Base-by-base conservation (phyloP, 2,329 filamentous ascomycete genomes). In the Botrytis elliptica region DNA sequence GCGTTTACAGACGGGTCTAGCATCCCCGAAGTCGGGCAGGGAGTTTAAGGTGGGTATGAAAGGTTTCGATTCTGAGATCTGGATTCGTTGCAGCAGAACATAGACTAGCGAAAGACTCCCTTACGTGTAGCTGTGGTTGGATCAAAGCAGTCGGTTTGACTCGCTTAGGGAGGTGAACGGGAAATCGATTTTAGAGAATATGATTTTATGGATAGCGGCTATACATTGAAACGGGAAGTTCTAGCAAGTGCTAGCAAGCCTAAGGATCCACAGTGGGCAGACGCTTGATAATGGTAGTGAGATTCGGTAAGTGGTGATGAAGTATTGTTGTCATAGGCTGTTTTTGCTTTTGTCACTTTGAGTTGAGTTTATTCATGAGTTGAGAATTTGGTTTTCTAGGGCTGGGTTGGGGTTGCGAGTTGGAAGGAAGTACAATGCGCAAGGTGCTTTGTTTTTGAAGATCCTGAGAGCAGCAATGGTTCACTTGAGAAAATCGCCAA, bases 1-100 rank as follows among this genome's bases (percentile, higher is more conserved):
- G 2, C 1, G 12, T n/a, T 55, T 8, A 55, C 12, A 3, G 25
- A 7, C 4, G 2, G 2, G 29, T 7, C 16, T 8, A n/a, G 5
- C 52, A 4, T 55, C 4, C 5, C 6, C 52, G 14, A 55, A 55
- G n/a, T 55, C 6, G 52, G n/a, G 52, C n/a, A 55, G 18, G 29
- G 52, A 16, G 25, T 16, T 55, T 29, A 20, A 46, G 44, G 44
- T 6, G 5, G 12, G 25, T 29, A 55, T n/a, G 1, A 18, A 55
- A 18, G 49, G 12, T 29, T 29, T 55, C 0, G 6, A 16, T 0
- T n/a, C 4, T 16, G 25, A 55, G 25, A 55, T 14, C 52, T 55
- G 25, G 25, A 5, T 16, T 55, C 12, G 5, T 55, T n/a, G 22
- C 14, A 42, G 14, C 40, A 42, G 14, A 42, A 16, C 5, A 42